phyloP scores from a whole-genome alignment of 257 asterid genomes.

The Linaria vulgaris region DNA sequence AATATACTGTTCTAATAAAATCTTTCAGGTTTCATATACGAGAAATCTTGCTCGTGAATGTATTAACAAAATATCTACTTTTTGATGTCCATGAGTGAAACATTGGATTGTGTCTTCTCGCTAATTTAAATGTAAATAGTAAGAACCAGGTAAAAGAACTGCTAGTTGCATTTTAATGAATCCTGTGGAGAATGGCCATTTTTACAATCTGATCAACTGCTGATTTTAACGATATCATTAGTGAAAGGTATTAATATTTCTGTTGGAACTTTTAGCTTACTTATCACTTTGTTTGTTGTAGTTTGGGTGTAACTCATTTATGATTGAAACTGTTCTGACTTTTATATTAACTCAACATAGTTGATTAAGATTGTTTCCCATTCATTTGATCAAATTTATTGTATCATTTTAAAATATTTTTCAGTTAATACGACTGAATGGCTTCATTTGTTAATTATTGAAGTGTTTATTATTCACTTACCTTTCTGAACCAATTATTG shows the following conservation, averaged over 20 bases:
- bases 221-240: background rate
- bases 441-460: no score
- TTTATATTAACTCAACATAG: no score
- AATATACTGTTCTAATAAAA: background rate
- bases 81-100: background rate
- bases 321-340: no score
- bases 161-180: background rate
- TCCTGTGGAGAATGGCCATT: background rate
- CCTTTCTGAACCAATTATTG: no score
- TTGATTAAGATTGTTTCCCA: no score
- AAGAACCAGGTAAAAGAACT: background rate
- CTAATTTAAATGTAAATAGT: background rate
- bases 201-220: background rate
- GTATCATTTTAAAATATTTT: no score
- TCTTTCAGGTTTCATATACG: background rate
- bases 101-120: background rate
- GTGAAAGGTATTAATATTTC: background rate
- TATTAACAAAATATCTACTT: background rate
- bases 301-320: no score
- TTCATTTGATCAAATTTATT: no score
- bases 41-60: slow-evolving; percentile 4
- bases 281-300: no score
- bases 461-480: no score
- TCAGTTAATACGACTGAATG: no score
- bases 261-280: no score